Conservation (phyloP, 768 basidiomycete species). For the Leccinum ochraceum region DNA sequence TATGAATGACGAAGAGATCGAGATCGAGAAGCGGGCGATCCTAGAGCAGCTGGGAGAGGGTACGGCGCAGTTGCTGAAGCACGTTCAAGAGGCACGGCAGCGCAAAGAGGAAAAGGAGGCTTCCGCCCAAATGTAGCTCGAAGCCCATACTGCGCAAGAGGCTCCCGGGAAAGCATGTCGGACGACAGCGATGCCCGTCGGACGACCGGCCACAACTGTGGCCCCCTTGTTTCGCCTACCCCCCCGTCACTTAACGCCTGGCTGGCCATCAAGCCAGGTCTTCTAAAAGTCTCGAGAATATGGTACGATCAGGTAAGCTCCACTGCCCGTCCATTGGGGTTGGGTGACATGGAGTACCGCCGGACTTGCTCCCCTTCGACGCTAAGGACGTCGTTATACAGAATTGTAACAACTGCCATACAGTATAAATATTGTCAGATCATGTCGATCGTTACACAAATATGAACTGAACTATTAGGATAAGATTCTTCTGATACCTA, state of each 20-base stretch:
- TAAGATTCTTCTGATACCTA: constrained; percentile 6
- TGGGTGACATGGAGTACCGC: no score
- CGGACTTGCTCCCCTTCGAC: no score
- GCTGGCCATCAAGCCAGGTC: constrained; percentile 21
- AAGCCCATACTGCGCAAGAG: background rate
- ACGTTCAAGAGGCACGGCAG: constrained; percentile 23
- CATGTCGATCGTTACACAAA: no score
- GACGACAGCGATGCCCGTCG: background rate
- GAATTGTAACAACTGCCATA: no score
- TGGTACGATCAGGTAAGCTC: constrained; percentile 22
- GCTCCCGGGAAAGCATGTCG: background rate
- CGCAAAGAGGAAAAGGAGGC: constrained; percentile 15
- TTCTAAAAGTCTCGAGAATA: constrained; percentile 27
- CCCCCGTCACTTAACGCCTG: constrained; percentile 10
- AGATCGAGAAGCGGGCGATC: constrained; percentile 64
- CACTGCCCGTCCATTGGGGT: no score
- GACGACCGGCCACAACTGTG: background rate
- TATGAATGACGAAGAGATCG: constrained; percentile 74
- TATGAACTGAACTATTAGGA: background rate
- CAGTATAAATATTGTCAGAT: no score
- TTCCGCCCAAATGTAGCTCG: background rate
- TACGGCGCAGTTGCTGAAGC: constrained; percentile 58
- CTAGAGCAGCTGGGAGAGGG: constrained; percentile 71
- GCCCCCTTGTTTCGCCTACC: constrained; percentile 11
- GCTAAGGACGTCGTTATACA: no score